A percentile compares a stretch with the other conserved stretches of the same genome.
Evolutionary conservation across 164 flowering plant genomes (phyloP).

Genomic region (Magnolia officinalis): DNA sequence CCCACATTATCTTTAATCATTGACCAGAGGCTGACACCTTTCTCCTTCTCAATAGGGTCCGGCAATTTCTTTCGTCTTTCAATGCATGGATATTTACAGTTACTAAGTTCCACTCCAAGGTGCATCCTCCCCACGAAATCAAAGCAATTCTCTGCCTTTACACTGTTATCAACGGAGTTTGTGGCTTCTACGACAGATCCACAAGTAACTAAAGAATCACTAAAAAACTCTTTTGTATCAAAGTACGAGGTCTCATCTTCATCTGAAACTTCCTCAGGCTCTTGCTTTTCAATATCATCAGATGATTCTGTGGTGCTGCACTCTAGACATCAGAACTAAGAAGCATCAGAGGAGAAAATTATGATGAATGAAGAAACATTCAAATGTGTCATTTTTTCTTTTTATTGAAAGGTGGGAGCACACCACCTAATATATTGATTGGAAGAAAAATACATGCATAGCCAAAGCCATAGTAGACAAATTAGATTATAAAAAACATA

Average conservation of each 20-base stretch:
- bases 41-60: slow-evolving; percentile 84
- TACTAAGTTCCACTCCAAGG: slow-evolving; percentile 16
- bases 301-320: slow-evolving; percentile 88
- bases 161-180: slow-evolving; percentile 16
- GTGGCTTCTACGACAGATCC: slow-evolving; percentile 17
- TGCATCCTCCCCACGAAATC: slow-evolving; percentile 23
- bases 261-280: slow-evolving; percentile 73
- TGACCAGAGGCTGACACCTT: slow-evolving; percentile 89
- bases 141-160: slow-evolving; percentile 18
- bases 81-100: slow-evolving; percentile 27
- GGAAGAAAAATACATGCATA: too few species aligned
- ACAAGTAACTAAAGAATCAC: slow-evolving; percentile 31
- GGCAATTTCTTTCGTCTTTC: slow-evolving; percentile 76
- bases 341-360: slow-evolving; percentile 6
- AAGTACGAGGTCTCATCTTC: slow-evolving; percentile 65
- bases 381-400: too few species aligned
- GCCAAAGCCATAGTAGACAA: too few species aligned
- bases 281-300: slow-evolving; percentile 85
- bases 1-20: slow-evolving; percentile 95
- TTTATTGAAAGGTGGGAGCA: too few species aligned
- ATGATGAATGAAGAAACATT: too few species aligned
- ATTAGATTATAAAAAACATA: too few species aligned
- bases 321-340: slow-evolving; percentile 38
- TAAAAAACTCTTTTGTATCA: slow-evolving; percentile 64
- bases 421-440: too few species aligned